These are phyloP conservation scores for Furcasterigmium furcatum DNA, from an alignment of 2,329 filamentous ascomycete species.

Conservation along the genomic window DNA sequence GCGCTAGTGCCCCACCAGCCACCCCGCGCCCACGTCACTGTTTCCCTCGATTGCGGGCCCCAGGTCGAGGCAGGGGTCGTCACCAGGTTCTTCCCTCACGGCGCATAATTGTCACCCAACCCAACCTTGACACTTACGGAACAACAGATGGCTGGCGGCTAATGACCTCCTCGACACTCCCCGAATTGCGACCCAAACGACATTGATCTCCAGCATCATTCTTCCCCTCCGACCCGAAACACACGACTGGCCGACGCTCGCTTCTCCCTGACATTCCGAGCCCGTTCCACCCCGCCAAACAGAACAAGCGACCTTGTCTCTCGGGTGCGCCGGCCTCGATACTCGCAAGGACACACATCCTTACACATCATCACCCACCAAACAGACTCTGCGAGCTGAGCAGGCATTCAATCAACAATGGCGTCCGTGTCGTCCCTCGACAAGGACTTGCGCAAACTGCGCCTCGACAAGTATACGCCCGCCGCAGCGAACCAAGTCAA, in stretches of 20 bases:
- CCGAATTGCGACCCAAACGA: slow-evolving; percentile 2
- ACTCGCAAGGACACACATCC: background rate
- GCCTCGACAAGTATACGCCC: slow-evolving; percentile 89
- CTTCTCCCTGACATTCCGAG: slow-evolving; percentile 4
- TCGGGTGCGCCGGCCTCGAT: background rate
- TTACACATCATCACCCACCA: background rate
- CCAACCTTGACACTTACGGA: slow-evolving; percentile 5
- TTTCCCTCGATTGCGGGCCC: background rate
- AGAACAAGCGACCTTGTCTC: background rate
- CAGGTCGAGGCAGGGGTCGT: background rate
- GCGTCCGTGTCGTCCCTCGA: slow-evolving; percentile 91
- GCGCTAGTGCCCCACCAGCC: slow-evolving; percentile 10
- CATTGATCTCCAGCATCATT: background rate
- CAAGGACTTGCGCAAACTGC: slow-evolving; percentile 91
- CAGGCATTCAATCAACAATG: slow-evolving; percentile 49
- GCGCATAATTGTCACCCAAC: slow-evolving; percentile 5
- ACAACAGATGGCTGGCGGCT: slow-evolving; percentile 6
- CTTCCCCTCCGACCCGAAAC: background rate
- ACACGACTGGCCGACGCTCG: background rate
- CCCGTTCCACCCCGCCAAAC: background rate
- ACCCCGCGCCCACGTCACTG: slow-evolving; percentile 14
- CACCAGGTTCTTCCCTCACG: background rate
- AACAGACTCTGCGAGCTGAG: background rate
- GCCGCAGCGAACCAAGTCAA: slow-evolving; percentile 82
- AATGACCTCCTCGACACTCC: slow-evolving; percentile 1